Conservation (phyloP, 108 stramenopile species). For the Skeletonema potamos region DNA sequence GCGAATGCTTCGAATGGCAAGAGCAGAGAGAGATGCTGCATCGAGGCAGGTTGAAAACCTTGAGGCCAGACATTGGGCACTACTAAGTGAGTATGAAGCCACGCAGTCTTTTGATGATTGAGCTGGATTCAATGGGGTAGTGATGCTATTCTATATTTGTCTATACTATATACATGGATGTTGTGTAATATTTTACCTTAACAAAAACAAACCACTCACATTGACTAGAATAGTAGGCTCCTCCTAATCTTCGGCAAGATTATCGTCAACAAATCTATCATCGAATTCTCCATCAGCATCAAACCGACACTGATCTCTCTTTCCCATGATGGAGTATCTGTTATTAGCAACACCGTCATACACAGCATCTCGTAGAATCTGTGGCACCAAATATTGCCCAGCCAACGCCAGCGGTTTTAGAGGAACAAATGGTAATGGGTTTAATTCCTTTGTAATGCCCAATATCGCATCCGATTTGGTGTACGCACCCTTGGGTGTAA, state of each 20-base stretch:
- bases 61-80: conserved; percentile 75
- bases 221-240: not conserved
- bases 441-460: conserved; percentile 61
- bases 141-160: not conserved
- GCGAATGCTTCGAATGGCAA: conserved; percentile 57
- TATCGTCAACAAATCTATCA: conserved; percentile 63
- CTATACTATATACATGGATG: not conserved
- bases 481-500: conserved; percentile 58
- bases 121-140: not conserved
- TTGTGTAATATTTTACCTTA: not conserved
- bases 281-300: conserved; percentile 67
- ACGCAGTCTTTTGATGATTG: conserved; percentile 38
- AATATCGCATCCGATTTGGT: conserved; percentile 73
- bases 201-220: not conserved
- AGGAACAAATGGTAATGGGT: conserved; percentile 53
- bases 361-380: conserved; percentile 64
- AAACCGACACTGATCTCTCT: conserved; percentile 52
- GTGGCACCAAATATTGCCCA: conserved; percentile 52
- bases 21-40: conserved; percentile 56
- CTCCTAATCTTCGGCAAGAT: conserved; percentile 17
- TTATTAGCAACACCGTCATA: conserved; percentile 84
- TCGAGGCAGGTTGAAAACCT: conserved; percentile 47
- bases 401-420: conserved; percentile 42
- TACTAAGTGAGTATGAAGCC: conserved; percentile 74
- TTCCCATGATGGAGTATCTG: conserved; percentile 76